A percentile compares a stretch with the other conserved stretches of the same genome.
Evolutionary conservation across 306 rosid genomes (phyloP).

Genomic region (Ceratonia siliqua): DNA sequence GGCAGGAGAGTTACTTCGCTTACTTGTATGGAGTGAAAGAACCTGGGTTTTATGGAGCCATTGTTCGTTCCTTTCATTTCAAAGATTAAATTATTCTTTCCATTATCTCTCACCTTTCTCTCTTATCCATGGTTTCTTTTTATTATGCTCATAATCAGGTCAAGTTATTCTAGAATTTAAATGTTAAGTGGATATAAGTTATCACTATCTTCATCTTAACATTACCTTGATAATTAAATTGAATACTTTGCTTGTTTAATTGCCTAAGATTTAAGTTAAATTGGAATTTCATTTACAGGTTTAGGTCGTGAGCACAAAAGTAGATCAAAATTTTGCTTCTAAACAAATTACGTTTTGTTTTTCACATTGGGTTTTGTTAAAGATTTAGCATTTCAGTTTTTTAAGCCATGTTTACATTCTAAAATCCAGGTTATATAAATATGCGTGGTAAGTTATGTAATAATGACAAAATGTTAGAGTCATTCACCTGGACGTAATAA

Average conservation of each 20-base stretch:
- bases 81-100: neutral
- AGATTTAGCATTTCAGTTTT: neutral
- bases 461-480: neutral
- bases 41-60: slow-evolving; percentile 90
- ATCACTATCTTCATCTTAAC: too few species aligned
- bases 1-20: slow-evolving; percentile 97
- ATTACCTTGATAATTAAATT: neutral
- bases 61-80: slow-evolving; percentile 52
- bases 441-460: neutral
- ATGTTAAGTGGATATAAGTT: too few species aligned
- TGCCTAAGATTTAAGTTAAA: neutral
- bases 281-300: neutral
- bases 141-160: neutral
- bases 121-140: neutral
- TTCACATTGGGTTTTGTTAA: neutral
- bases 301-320: neutral
- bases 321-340: neutral
- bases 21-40: slow-evolving; percentile 84
- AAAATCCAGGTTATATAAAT: neutral
- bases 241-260: neutral
- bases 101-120: neutral
- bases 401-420: neutral
- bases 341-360: neutral
- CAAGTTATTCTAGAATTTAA: neutral
- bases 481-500: neutral